These are phyloP conservation scores for Clavispora santaluciae DNA, from an alignment of 805 yeast species.

Conservation along the genomic window DNA sequence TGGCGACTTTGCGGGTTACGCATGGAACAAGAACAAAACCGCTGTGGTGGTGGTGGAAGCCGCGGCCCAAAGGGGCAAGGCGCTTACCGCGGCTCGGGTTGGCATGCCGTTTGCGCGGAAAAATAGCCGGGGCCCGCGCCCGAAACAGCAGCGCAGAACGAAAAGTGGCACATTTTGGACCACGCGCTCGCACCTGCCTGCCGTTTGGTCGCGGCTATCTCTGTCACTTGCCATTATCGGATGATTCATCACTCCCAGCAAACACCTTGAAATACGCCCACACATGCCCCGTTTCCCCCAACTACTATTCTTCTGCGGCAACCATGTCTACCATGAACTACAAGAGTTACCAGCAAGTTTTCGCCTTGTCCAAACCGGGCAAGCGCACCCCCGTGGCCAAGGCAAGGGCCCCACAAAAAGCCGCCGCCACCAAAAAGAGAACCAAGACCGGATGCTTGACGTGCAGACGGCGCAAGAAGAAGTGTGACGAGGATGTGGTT, in stretches of 20 bases:
- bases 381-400: conserved; percentile 7
- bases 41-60: too few species aligned
- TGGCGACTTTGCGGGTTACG: too few species aligned
- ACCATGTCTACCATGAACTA: conserved; percentile 19
- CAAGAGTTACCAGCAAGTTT: conserved; percentile 34
- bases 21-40: too few species aligned
- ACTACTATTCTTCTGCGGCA: not conserved
- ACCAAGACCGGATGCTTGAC: conserved; percentile 34
- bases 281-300: not conserved
- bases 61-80: conserved; percentile 2
- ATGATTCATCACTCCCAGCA: conserved; percentile 5
- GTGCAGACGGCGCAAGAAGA: conserved; percentile 60
- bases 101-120: not conserved
- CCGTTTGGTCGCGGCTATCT: conserved; percentile 14
- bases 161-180: not conserved
- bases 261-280: not conserved
- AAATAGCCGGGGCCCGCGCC: not conserved
- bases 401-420: conserved; percentile 13
- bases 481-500: conserved; percentile 47
- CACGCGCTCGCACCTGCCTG: conserved; percentile 7
- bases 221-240: conserved; percentile 11
- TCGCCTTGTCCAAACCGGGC: conserved; percentile 20
- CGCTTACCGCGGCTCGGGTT: conserved; percentile 7
- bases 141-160: conserved; percentile 10
- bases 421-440: conserved; percentile 15